Evolutionary conservation across 305 asterid species (phyloP).

Genomic region (Plantago coronopus): DNA sequence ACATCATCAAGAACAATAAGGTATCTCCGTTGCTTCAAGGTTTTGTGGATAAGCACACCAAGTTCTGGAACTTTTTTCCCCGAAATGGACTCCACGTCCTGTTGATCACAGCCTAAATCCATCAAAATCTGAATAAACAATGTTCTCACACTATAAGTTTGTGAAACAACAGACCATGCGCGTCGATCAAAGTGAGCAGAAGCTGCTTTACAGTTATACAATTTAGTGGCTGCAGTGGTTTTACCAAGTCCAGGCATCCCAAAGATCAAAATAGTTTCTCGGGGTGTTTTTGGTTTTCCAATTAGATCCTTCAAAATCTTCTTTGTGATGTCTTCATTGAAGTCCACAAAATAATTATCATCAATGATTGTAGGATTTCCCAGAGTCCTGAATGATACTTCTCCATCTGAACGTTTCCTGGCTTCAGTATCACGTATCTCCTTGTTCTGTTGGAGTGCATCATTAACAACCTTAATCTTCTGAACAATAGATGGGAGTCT

Average conservation of each 20-base stretch:
- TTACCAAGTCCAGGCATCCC: constrained; percentile 6
- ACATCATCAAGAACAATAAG: constrained; percentile 20
- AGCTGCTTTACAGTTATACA: background rate
- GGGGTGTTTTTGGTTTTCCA: background rate
- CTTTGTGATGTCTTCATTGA: constrained; percentile 12
- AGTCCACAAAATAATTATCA: constrained; percentile 19
- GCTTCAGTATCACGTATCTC: constrained; percentile 5
- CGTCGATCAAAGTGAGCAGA: background rate
- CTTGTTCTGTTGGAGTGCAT: constrained; percentile 10
- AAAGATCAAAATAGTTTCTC: background rate
- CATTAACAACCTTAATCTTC: constrained; percentile 8
- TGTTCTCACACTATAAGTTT: constrained; percentile 1
- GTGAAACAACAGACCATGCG: constrained; percentile 1
- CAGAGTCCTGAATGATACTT: no score
- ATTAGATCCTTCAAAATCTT: background rate
- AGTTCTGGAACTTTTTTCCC: background rate
- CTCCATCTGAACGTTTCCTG: background rate
- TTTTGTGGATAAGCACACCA: background rate
- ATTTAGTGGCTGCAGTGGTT: background rate
- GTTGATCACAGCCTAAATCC: background rate
- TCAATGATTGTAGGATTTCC: background rate
- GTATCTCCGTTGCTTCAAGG: no score
- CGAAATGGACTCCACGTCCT: background rate
- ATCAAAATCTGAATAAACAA: background rate
- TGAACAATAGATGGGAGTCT: constrained; percentile 12